These are phyloP conservation scores for Beauveria brongniartii DNA, from an alignment of 2,329 filamentous ascomycete genomes.

Conservation along the genomic window DNA sequence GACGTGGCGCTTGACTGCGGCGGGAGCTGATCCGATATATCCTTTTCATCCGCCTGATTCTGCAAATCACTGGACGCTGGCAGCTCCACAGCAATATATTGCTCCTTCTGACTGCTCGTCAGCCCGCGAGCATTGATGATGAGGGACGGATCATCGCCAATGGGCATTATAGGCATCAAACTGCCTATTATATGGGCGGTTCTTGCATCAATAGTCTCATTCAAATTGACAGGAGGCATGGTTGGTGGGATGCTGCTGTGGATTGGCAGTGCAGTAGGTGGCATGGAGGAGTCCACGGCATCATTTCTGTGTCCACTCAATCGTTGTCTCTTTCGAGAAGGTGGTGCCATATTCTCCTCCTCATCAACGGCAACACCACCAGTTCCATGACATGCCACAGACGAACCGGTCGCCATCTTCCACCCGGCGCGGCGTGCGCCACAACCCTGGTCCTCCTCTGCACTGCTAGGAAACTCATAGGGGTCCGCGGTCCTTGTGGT, in stretches of 20 bases:
- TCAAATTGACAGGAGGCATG: slow-evolving; percentile 1
- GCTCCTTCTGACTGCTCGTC: slow-evolving; percentile 29
- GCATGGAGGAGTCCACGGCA: not conserved
- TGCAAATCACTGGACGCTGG: slow-evolving; percentile 14
- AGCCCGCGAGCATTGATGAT: slow-evolving; percentile 26
- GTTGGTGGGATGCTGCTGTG: slow-evolving; percentile 21
- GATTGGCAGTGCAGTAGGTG: not conserved
- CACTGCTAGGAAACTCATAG: slow-evolving; percentile 40
- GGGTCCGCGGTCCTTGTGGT: slow-evolving; percentile 19
- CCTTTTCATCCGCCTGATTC: not conserved
- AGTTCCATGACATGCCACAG: not conserved
- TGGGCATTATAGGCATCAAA: slow-evolving; percentile 14
- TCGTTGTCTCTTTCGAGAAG: not conserved
- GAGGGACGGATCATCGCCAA: slow-evolving; percentile 22
- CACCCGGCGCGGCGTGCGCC: not conserved
- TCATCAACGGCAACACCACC: not conserved
- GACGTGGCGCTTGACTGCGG: not conserved
- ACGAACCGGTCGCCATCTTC: not conserved
- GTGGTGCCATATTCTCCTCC: not conserved
- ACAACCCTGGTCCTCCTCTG: slow-evolving; percentile 18
- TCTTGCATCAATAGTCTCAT: not conserved
- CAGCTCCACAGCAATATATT: slow-evolving; percentile 24
- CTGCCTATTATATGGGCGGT: not conserved
- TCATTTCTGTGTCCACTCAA: not conserved
- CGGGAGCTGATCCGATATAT: not conserved